Base-by-base conservation (phyloP, 495 filamentous ascomycete genomes). In the Trichocladium uniseriatum region DNA sequence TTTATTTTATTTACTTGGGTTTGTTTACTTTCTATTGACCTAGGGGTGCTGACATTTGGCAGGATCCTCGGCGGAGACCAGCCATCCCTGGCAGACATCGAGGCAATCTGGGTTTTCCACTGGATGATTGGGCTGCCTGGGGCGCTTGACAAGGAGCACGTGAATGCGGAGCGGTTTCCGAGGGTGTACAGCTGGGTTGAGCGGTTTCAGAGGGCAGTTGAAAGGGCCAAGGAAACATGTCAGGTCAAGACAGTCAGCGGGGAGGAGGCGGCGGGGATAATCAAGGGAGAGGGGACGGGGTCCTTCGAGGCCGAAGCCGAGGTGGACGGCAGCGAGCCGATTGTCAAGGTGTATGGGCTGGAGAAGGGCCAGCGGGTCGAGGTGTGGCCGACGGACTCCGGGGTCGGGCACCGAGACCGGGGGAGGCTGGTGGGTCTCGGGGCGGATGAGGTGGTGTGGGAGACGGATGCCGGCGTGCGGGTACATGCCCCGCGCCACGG, bases 51-150 rank as follows among this genome's bases (percentile, higher is more conserved):
- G n/a, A n/a, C n/a, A n/a, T n/a, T n/a, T n/a, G n/a, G n/a, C n/a
- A n/a, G n/a, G n/a, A n/a, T n/a, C n/a, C n/a, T 79, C 77, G 3
- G 64, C 65, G 1, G 69, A 0, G 51, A 66, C 9, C 60, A 59
- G 22, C 72, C 79, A 9, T 61, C 61, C 13, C 56, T 81, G 57
- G 76, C 69, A 4, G 83, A 84, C 60, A 73, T 84, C 37, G 77
- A 83, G 59, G 72, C 71, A 15, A 66, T 79, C 11, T 85, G 79
- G 81, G 58, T 68, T 0, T 68, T 83, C 43, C 71, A 78, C 54
- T 86, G 83, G 82, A 49, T 83, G 1, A 56, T 62, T 6, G 64
- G n/a, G n/a, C n/a, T n/a, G n/a, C n/a, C n/a, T n/a, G n/a, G n/a
- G n/a, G n/a, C n/a, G n/a, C n/a, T n/a, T n/a, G n/a, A n/a, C n/a